phyloP scores from a whole-genome alignment of 345 rosid genomes.

The Odontarrhena argentea region DNA sequence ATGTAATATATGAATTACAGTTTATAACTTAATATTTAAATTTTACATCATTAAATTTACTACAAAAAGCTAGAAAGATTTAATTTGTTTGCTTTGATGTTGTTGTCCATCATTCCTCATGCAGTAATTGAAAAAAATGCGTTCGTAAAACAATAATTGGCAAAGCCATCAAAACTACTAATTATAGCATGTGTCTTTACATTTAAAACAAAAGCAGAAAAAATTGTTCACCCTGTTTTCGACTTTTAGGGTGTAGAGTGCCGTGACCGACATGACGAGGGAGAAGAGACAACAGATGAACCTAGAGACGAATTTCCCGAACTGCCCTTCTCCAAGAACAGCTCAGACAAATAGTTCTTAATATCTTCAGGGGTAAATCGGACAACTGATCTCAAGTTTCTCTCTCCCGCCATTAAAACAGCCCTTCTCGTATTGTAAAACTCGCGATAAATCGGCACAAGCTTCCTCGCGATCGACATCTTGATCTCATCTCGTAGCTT shows the following conservation, averaged over 20 bases:
- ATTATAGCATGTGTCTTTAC: conserved; percentile 19
- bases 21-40: no score
- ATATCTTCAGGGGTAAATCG: conserved; percentile 75
- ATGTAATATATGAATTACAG: no score
- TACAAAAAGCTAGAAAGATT: neutral
- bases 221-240: neutral
- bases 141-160: neutral
- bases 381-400: conserved; percentile 36
- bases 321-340: conserved; percentile 39
- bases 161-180: conserved; percentile 8
- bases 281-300: conserved; percentile 9
- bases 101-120: conserved; percentile 10
- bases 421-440: conserved; percentile 50
- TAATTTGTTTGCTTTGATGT: neutral
- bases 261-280: conserved; percentile 29
- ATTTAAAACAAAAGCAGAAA: conserved; percentile 10
- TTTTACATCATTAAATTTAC: no score
- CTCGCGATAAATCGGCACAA: conserved; percentile 51
- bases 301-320: neutral
- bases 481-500: conserved; percentile 64
- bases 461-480: conserved; percentile 48
- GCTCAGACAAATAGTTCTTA: conserved; percentile 51
- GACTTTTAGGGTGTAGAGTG: neutral
- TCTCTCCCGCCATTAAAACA: conserved; percentile 36
- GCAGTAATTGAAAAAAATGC: neutral